These are phyloP conservation scores for Spathaspora arborariae DNA, from an alignment of 805 yeast species.

Conservation along the genomic window DNA sequence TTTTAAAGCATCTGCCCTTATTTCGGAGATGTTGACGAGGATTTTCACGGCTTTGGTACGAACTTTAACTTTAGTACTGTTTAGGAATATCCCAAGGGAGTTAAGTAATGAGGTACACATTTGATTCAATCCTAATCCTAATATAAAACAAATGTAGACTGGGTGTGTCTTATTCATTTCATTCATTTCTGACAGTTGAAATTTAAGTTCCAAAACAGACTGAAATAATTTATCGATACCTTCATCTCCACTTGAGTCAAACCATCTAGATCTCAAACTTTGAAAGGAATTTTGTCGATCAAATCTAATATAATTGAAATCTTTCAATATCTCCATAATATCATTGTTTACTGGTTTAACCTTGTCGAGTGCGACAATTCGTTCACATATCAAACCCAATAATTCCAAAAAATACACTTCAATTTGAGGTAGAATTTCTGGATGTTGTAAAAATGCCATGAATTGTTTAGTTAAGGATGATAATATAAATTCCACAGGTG, in stretches of 20 bases:
- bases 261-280: neutral
- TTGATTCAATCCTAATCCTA: neutral
- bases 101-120: neutral
- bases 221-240: neutral
- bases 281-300: constrained; percentile 1
- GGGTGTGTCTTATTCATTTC: neutral
- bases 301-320: neutral
- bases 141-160: neutral
- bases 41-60: constrained; percentile 61
- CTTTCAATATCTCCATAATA: neutral
- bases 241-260: neutral
- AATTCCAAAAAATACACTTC: constrained; percentile 57
- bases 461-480: constrained; percentile 42
- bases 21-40: constrained; percentile 50
- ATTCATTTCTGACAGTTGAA: neutral
- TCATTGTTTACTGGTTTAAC: neutral
- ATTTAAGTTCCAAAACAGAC: neutral
- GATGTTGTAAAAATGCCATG: constrained; percentile 35
- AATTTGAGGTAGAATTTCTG: constrained; percentile 32
- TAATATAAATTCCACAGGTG: constrained; percentile 53
- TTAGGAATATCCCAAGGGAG: constrained; percentile 12
- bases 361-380: constrained; percentile 35
- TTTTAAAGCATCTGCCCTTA: constrained; percentile 49
- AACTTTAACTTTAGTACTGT: constrained; percentile 27
- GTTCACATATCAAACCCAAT: constrained; percentile 58